A percentile compares a stretch with the other conserved stretches of the same genome.
These are phyloP conservation scores for Hordeum pubiflorum DNA, from an alignment of 202 grass and related monocot genomes.

Conservation along the genomic window DNA sequence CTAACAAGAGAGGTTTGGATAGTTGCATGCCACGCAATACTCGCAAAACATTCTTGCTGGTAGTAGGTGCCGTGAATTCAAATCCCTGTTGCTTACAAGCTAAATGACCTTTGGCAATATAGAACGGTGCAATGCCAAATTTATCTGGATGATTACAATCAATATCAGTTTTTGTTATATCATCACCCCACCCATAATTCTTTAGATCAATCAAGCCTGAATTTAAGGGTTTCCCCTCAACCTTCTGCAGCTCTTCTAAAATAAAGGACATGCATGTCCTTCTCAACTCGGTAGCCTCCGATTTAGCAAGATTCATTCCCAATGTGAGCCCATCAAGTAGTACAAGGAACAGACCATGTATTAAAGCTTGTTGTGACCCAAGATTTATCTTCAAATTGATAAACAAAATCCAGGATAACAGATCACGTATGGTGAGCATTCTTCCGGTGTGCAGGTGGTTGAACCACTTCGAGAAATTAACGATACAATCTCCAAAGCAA, in stretches of 20 bases:
- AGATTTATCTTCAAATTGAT: slow-evolving; percentile 57
- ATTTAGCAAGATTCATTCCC: slow-evolving; percentile 52
- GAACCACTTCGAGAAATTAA: slow-evolving; percentile 96
- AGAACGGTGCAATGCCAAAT: slow-evolving; percentile 77
- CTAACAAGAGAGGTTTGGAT: slow-evolving; percentile 82
- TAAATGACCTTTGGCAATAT: slow-evolving; percentile 61
- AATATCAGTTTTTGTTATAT: slow-evolving; percentile 27
- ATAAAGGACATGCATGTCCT: slow-evolving; percentile 56
- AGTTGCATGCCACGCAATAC: slow-evolving; percentile 88
- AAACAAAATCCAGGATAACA: slow-evolving; percentile 90
- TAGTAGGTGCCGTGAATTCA: slow-evolving; percentile 69
- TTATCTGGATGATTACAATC: slow-evolving; percentile 34
- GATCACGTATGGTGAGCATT: slow-evolving; percentile 72
- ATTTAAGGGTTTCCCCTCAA: slow-evolving; percentile 34
- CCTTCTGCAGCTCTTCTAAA: slow-evolving; percentile 56
- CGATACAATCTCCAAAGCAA: slow-evolving; percentile 58
- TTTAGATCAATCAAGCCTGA: slow-evolving; percentile 36
- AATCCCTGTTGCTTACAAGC: slow-evolving; percentile 55
- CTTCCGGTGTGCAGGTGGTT: slow-evolving; percentile 73
- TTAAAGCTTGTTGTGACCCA: slow-evolving; percentile 55
- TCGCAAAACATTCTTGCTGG: slow-evolving; percentile 77
- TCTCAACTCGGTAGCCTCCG: slow-evolving; percentile 61
- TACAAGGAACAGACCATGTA: slow-evolving; percentile 88
- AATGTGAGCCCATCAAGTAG: slow-evolving; percentile 92
- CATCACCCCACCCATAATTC: slow-evolving; percentile 79